phyloP scores from a whole-genome alignment of 768 basidiomycete species.

The Mycena vulgaris region DNA sequence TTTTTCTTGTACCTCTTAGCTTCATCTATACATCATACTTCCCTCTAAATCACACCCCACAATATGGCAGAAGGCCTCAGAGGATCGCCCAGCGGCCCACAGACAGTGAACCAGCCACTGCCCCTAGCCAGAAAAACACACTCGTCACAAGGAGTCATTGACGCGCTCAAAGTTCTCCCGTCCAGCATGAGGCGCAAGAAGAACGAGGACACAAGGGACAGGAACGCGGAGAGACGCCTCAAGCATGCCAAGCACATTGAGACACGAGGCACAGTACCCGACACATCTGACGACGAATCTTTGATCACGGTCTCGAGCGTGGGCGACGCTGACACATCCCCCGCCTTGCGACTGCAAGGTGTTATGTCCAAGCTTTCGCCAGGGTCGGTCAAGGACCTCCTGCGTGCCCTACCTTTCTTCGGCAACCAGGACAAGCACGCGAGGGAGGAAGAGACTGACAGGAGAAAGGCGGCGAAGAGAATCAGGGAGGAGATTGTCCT shows the following conservation, averaged over 20 bases:
- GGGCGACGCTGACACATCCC: too few relatives aligned
- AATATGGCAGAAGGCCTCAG: background rate
- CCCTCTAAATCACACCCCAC: background rate
- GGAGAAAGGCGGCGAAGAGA: too few relatives aligned
- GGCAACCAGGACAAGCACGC: too few relatives aligned
- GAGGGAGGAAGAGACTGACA: too few relatives aligned
- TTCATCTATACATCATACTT: too few relatives aligned
- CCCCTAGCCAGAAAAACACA: background rate
- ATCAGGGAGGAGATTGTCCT: too few relatives aligned
- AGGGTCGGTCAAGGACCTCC: too few relatives aligned
- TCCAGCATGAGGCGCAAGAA: background rate
- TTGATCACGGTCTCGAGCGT: background rate
- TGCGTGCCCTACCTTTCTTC: too few relatives aligned
- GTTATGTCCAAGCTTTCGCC: too few relatives aligned
- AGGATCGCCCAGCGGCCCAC: background rate
- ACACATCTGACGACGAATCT: background rate
- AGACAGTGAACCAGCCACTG: background rate
- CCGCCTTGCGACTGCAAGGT: too few relatives aligned
- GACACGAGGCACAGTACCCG: background rate
- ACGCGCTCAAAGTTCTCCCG: background rate
- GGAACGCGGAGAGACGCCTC: background rate
- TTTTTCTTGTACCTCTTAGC: background rate
- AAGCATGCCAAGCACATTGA: background rate
- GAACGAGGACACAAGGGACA: background rate
- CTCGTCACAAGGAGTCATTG: background rate